Evolutionary conservation across 352 stramenopile species (phyloP).

Genomic region (Phytopythium litorale): DNA sequence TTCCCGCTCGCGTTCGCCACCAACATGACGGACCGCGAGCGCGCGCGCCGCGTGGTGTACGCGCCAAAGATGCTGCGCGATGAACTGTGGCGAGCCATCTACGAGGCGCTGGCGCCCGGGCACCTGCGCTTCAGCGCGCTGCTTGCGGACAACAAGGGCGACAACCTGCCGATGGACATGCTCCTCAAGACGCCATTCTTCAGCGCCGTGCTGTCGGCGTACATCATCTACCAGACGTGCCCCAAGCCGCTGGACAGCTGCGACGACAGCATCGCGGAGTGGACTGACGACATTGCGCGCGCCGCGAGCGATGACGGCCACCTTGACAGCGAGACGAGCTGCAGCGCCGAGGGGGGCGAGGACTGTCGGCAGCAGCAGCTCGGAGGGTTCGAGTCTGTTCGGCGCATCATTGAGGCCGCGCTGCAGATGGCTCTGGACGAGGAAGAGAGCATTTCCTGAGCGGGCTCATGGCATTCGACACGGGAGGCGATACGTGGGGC

Average conservation of each 20-base stretch:
- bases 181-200: conserved; percentile 63
- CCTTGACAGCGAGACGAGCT: neutral
- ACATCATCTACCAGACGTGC: conserved; percentile 46
- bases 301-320: conserved; percentile 4
- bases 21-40: conserved; percentile 36
- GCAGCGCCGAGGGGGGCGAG: conserved; percentile 1
- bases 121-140: conserved; percentile 55
- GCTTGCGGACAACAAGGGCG: conserved; percentile 56
- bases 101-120: conserved; percentile 49
- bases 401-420: conserved; percentile 51
- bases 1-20: conserved; percentile 52
- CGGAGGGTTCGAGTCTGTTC: conserved; percentile 32
- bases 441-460: conserved; percentile 25
- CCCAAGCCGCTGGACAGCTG: conserved; percentile 13
- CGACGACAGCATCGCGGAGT: conserved; percentile 13
- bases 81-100: conserved; percentile 66
- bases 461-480: neutral
- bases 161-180: conserved; percentile 60
- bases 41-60: conserved; percentile 46
- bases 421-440: conserved; percentile 59
- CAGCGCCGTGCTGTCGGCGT: conserved; percentile 57
- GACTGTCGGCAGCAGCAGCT: conserved; percentile 16
- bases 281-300: conserved; percentile 16
- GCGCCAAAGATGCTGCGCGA: conserved; percentile 73
- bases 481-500: neutral